A percentile compares a stretch with the other conserved stretches of the same genome.
phyloP scores from a whole-genome alignment of 768 basidiomycete genomes.

The Rhodotorula babjevae region DNA sequence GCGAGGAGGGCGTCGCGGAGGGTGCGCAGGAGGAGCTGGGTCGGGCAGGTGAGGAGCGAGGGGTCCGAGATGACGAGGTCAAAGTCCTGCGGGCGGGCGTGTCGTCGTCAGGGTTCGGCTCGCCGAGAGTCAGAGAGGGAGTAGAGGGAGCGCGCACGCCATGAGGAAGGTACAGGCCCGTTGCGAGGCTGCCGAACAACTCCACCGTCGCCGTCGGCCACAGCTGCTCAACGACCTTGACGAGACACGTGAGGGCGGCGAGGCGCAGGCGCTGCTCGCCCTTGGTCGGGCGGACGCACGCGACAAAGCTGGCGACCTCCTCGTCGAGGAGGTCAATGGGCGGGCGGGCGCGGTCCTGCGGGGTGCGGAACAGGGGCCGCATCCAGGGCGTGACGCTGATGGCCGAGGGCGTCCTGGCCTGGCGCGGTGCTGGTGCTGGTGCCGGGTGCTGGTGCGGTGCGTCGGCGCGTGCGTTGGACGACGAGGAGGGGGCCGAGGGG shows the following conservation, averaged over 20 bases:
- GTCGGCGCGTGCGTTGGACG: too few species aligned
- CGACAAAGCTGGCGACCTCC: background rate
- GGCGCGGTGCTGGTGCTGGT: too few species aligned
- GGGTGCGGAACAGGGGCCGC: too few species aligned
- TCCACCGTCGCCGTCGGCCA: slow-evolving; percentile 2
- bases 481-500: too few species aligned
- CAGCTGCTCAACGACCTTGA: background rate
- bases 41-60: background rate
- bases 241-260: background rate
- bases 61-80: slow-evolving; percentile 10
- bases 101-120: too few species aligned
- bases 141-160: background rate
- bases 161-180: slow-evolving; percentile 6
- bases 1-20: background rate
- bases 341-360: too few species aligned
- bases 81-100: slow-evolving; percentile 4
- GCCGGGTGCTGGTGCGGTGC: too few species aligned
- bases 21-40: background rate
- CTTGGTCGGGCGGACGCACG: background rate
- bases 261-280: background rate
- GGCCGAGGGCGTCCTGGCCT: too few species aligned
- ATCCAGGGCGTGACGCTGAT: background rate
- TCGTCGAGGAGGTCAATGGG: background rate
- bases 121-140: background rate
- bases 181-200: slow-evolving; percentile 8